Conservation (phyloP, 768 basidiomycete genomes). For the Kwoniella pini region DNA sequence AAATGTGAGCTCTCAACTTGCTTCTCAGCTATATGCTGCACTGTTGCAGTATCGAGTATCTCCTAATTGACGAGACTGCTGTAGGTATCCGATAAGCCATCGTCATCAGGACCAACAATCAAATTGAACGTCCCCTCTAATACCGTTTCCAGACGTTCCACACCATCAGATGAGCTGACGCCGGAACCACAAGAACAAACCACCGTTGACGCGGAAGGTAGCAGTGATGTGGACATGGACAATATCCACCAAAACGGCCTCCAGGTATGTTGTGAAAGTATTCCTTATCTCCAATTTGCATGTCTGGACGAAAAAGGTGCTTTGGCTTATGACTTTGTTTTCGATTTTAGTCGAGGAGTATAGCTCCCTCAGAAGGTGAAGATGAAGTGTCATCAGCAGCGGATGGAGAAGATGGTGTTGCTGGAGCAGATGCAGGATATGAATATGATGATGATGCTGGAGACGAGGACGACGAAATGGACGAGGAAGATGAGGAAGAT, state of each 20-base stretch:
- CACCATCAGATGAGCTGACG: conserved; percentile 34
- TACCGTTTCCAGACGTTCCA: conserved; percentile 10
- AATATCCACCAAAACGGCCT: conserved; percentile 1
- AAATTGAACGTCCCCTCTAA: conserved; percentile 18
- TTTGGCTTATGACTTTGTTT: background rate
- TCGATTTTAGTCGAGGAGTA: background rate
- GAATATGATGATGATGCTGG: conserved; percentile 32
- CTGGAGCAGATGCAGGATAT: conserved; percentile 19
- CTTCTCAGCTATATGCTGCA: no score
- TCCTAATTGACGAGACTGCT: background rate
- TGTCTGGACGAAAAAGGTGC: no score
- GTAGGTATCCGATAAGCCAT: background rate
- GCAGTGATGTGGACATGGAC: conserved; percentile 14
- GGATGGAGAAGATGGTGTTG: conserved; percentile 17
- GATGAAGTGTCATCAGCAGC: conserved; percentile 16
- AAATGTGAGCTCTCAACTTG: no score
- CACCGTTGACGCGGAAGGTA: conserved; percentile 14
- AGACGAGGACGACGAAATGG: conserved; percentile 29
- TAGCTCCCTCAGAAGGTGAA: conserved; percentile 26
- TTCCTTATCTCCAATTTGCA: background rate
- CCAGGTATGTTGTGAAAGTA: conserved; percentile 1
- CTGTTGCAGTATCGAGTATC: no score
- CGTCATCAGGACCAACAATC: conserved; percentile 19
- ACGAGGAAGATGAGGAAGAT: conserved; percentile 36
- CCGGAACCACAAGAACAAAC: conserved; percentile 29